Percentiles rank a stretch among this genome's conserved stretches.
These are phyloP conservation scores for Hippophae rhamnoides DNA, from an alignment of 306 rosid species.

Conservation along the genomic window DNA sequence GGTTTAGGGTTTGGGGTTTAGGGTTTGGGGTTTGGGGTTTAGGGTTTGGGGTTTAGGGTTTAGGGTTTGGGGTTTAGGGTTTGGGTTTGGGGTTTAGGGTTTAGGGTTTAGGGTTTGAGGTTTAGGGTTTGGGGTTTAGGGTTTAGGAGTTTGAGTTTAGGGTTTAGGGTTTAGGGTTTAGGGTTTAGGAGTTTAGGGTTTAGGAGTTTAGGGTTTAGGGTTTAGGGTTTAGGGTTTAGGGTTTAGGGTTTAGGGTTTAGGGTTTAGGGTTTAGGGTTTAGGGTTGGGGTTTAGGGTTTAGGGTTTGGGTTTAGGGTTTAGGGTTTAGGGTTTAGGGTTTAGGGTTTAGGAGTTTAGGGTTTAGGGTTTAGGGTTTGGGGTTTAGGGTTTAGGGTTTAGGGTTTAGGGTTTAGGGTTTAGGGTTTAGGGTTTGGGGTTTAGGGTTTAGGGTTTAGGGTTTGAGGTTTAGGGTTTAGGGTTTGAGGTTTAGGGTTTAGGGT, in stretches of 20 bases:
- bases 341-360: neutral
- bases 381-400: conserved; percentile 15
- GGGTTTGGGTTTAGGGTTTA: neutral
- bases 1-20: no score
- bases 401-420: conserved; percentile 12
- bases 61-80: conserved; percentile 4
- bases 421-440: conserved; percentile 15
- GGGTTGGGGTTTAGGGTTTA: neutral
- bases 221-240: no score
- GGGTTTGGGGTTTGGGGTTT: no score
- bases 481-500: conserved; percentile 12
- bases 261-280: neutral
- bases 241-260: neutral
- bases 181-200: no score
- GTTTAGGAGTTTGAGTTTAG: no score
- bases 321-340: neutral
- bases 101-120: no score
- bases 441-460: conserved; percentile 14
- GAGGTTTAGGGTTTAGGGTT: conserved; percentile 18
- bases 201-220: no score
- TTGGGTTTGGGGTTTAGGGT: no score
- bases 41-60: neutral
- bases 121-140: no score
- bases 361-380: conserved; percentile 17
- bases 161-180: no score